These are phyloP conservation scores for Thalassiosira livingstoniorum DNA, from an alignment of 352 stramenopile genomes.

Conservation along the genomic window DNA sequence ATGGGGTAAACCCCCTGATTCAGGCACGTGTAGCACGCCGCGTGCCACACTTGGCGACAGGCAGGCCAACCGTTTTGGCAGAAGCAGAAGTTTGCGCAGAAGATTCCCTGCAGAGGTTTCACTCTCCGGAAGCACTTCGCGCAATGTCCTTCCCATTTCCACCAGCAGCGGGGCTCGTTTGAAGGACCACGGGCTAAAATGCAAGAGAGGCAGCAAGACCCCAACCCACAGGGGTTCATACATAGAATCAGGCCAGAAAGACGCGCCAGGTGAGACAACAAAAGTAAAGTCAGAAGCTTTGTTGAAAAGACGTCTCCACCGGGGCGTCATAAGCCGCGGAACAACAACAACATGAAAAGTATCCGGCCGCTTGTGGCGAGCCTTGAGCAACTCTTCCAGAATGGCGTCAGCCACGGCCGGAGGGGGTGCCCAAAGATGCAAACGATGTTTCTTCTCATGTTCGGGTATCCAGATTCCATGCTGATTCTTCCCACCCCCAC, in stretches of 20 bases:
- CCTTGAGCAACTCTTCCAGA: conserved; percentile 57
- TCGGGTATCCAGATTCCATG: conserved; percentile 46
- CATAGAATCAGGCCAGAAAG: conserved; percentile 24
- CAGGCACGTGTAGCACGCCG: conserved; percentile 44
- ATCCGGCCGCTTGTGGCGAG: conserved; percentile 41
- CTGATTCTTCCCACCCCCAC: conserved; percentile 12
- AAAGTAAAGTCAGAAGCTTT: conserved; percentile 35
- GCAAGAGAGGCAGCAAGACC: conserved; percentile 46
- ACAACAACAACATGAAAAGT: conserved; percentile 54
- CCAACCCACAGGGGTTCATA: conserved; percentile 48
- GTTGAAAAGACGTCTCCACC: conserved; percentile 29
- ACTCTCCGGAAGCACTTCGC: conserved; percentile 15
- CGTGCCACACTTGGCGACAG: conserved; percentile 41
- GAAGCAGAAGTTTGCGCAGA: conserved; percentile 61
- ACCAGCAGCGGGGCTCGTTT: conserved; percentile 9
- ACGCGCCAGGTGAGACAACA: background rate
- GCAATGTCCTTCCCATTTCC: conserved; percentile 21
- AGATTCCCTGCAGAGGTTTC: conserved; percentile 30
- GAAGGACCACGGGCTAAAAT: conserved; percentile 27
- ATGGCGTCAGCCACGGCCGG: conserved; percentile 43
- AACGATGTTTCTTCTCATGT: conserved; percentile 1
- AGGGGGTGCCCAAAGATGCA: conserved; percentile 57
- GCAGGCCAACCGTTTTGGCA: conserved; percentile 10
- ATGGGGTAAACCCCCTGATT: conserved; percentile 16
- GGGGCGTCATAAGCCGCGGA: conserved; percentile 26